Base-by-base conservation (phyloP, 345 rosid genomes). In the Euphorbia peplus region DNA sequence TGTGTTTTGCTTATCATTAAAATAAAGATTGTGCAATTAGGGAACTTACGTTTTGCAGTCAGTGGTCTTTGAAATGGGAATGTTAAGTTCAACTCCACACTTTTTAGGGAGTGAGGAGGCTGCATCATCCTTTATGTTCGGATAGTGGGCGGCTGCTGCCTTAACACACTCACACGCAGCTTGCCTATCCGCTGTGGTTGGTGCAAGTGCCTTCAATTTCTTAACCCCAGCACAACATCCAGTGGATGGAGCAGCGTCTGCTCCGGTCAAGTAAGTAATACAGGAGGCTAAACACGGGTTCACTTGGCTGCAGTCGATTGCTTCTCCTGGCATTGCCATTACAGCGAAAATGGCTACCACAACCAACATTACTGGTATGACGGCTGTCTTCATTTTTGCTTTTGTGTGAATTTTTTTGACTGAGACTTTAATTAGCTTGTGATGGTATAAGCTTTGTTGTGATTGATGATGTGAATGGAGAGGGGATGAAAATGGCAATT, bases 51-150 rank as follows among this genome's bases (percentile, higher is more conserved):
- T 14, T 47, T 66, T 44, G 29, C 70, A 66, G 22, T 66, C 18
- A 32, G 22, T 53, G 50, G 47, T 52, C 26, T 35, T 52, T 10
- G 70, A 66, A 30, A 66, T 66, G 51, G 70, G 70, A 16, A 66
- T 53, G 5, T 66, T 37, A 11, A 66, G 0, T 0, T 35, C 35
- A 32, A 66, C 35, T 7, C 29, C 29, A 35, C 70, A 66, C 22
- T 66, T 35, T 2, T 52, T 13, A 29, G 70, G 70, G 61, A 66
- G 70, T 10, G 70, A 66, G 4, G 70, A 66, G 61, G 70, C 70
- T 13, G 50, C 29, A 35, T 53, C 51, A 10, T 32, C 60, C 24
- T 66, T 66, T 2, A 53, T 66, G 14, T 21, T 53, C 1, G 70
- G 35, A 22, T n/a, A 37, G 24, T 0, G 60, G 9, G 70, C 30